Base-by-base conservation (phyloP, 139 green algal genomes). In the Picochlorum sp. region DNA sequence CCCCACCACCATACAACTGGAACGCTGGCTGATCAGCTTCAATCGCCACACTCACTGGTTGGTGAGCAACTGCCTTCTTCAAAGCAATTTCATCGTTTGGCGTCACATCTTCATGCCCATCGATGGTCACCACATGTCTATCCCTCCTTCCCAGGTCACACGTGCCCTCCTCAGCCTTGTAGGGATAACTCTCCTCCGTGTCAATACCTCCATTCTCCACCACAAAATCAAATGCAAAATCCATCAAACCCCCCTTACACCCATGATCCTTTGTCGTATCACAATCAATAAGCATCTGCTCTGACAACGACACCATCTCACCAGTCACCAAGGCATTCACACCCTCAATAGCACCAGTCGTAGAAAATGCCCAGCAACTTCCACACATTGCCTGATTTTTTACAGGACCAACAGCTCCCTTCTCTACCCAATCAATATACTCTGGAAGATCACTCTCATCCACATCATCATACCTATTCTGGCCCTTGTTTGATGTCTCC, bases 351-450 rank as follows among this genome's bases (percentile, higher is more conserved):
- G 82, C 67, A 51, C 92, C 92, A 4, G 85, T 96, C 10, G 92
- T 89, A 11, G 84, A 90, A 69, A 98, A 98, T 3, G 92, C 89
- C 92, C 92, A 98, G 87, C 92, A 98, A 1, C 74, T 87, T 7
- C 92, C 92, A 73, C 92, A 98, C 77, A 87, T 78, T 57, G 68
- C 23, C 78, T 98, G 92, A 76, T 98, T 98, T 78, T 98, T 98
- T 5, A 97, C 86, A 64, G 71, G 62, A 6, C 86, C 85, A 0
- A 98, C 92, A 4, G 84, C 89, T n/a, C 73, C 78, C 45, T 85
- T 50, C n/a, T 77, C 54, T 7, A 83, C 56, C 91, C 92, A 98
- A 78, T 98, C 90, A 5, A 90, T 59, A 4, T 58, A 37, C 9
- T 81, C 37, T 3, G 87, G 82, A 1, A 89, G 60, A 23, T 44